These are phyloP conservation scores for Kluyveromyces nonfermentans DNA, from an alignment of 805 yeast species.

Conservation along the genomic window DNA sequence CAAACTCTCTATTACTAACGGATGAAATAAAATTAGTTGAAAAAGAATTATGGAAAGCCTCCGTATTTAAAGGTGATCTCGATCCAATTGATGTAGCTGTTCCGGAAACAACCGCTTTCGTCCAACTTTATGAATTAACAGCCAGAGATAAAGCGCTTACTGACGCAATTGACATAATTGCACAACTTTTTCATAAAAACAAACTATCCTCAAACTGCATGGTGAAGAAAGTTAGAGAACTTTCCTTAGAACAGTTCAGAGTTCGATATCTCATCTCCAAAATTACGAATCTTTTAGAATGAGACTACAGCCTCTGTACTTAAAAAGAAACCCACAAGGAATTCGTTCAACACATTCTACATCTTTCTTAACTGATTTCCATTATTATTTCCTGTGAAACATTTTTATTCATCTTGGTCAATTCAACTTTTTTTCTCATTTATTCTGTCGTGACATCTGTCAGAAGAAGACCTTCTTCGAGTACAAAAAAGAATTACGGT, in stretches of 20 bases:
- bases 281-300: constrained; percentile 19
- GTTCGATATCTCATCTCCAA: constrained; percentile 40
- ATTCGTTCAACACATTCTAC: too few species aligned
- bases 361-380: too few species aligned
- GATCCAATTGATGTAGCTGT: constrained; percentile 37
- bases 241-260: constrained; percentile 58
- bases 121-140: constrained; percentile 42
- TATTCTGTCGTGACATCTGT: neutral
- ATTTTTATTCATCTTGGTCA: too few species aligned
- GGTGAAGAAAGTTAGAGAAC: constrained; percentile 36
- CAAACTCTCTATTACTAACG: constrained; percentile 23
- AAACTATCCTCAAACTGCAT: constrained; percentile 19
- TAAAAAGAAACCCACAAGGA: too few species aligned
- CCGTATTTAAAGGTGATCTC: constrained; percentile 20
- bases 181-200: constrained; percentile 14
- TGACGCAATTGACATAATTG: constrained; percentile 52
- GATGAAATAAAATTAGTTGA: constrained; percentile 25
- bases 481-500: neutral
- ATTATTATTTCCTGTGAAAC: too few species aligned
- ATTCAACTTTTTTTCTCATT: neutral
- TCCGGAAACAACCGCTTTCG: constrained; percentile 44
- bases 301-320: neutral
- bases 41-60: constrained; percentile 26
- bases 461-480: neutral
- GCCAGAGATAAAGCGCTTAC: constrained; percentile 62